These are phyloP conservation scores for Phytophthora idaei DNA, from an alignment of 352 stramenopile genomes.

Conservation along the genomic window DNA sequence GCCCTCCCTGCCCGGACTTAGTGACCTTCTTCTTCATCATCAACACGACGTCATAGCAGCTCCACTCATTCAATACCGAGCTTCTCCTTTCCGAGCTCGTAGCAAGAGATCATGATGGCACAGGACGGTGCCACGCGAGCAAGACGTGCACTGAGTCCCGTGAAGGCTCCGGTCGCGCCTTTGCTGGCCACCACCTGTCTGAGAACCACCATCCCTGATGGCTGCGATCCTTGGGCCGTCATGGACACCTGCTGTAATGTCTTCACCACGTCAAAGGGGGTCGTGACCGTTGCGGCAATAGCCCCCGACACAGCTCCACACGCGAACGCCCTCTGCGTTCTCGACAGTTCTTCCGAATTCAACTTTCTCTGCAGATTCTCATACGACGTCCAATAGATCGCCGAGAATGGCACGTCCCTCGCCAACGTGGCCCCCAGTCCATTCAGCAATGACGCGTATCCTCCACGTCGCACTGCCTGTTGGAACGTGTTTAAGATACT, in stretches of 20 bases:
- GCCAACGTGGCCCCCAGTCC: slow-evolving; percentile 92
- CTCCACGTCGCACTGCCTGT: slow-evolving; percentile 61
- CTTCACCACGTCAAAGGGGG: slow-evolving; percentile 97
- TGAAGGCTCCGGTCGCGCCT: slow-evolving; percentile 61
- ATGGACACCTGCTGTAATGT: slow-evolving; percentile 87
- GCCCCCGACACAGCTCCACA: slow-evolving; percentile 87
- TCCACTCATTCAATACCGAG: slow-evolving; percentile 53
- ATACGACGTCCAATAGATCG: slow-evolving; percentile 95
- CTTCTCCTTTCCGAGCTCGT: slow-evolving; percentile 81
- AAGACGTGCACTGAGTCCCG: slow-evolving; percentile 67
- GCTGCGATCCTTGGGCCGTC: slow-evolving; percentile 37
- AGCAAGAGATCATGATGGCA: slow-evolving; percentile 90
- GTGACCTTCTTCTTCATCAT: slow-evolving; percentile 6
- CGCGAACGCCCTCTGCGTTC: slow-evolving; percentile 80
- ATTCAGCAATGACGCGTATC: slow-evolving; percentile 83
- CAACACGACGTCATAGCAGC: neutral
- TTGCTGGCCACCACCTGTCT: slow-evolving; percentile 55
- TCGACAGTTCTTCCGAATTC: slow-evolving; percentile 34
- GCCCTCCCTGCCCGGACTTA: slow-evolving; percentile 10
- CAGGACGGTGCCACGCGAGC: slow-evolving; percentile 77
- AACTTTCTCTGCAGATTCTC: slow-evolving; percentile 73
- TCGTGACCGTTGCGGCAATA: slow-evolving; percentile 91
- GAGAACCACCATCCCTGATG: slow-evolving; percentile 49
- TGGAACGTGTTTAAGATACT: slow-evolving; percentile 57
- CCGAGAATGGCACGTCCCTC: slow-evolving; percentile 95